phyloP scores from a whole-genome alignment of 495 filamentous ascomycete species.

The Sabuloglossum arenarium region DNA sequence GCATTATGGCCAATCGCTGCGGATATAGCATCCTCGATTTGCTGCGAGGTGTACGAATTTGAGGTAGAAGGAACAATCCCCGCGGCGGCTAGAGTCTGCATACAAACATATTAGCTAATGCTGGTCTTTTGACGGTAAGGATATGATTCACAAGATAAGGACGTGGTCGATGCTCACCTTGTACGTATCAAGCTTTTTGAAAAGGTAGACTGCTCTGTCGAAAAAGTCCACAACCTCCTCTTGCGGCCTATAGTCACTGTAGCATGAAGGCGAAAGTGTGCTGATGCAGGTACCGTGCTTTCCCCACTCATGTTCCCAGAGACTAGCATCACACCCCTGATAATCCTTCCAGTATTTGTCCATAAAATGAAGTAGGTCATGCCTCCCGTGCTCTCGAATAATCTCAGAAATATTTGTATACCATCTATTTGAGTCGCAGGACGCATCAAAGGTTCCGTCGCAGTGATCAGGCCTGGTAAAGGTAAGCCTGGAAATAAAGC shows the following conservation, averaged over 20 bases:
- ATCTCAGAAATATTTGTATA: conserved; percentile 55
- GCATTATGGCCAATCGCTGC: conserved; percentile 41
- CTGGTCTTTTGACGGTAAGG: background rate
- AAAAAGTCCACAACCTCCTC: conserved; percentile 45
- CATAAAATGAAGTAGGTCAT: conserved; percentile 50
- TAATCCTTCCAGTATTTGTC: conserved; percentile 56
- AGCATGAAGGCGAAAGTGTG: conserved; percentile 53
- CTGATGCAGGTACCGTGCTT: conserved; percentile 66
- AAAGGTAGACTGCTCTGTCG: conserved; percentile 32
- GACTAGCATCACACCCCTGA: conserved; percentile 37
- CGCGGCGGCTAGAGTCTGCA: conserved; percentile 32
- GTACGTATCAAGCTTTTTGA: conserved; percentile 41
- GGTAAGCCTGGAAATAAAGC: background rate
- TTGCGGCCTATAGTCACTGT: conserved; percentile 34
- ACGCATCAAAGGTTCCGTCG: conserved; percentile 56
- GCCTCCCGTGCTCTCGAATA: conserved; percentile 36
- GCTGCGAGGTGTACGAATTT: conserved; percentile 38
- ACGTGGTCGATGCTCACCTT: conserved; percentile 17
- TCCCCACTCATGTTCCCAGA: conserved; percentile 79
- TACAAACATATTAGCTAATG: background rate
- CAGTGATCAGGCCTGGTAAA: conserved; percentile 26
- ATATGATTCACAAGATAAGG: background rate
- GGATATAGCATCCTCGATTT: conserved; percentile 42
- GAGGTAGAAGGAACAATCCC: conserved; percentile 40
- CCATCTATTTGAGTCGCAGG: conserved; percentile 42